Evolutionary conservation across 179 eudicot species (phyloP), one percentile per base, ranked within the genome.

Genomic region (Beta macrorhiza): DNA sequence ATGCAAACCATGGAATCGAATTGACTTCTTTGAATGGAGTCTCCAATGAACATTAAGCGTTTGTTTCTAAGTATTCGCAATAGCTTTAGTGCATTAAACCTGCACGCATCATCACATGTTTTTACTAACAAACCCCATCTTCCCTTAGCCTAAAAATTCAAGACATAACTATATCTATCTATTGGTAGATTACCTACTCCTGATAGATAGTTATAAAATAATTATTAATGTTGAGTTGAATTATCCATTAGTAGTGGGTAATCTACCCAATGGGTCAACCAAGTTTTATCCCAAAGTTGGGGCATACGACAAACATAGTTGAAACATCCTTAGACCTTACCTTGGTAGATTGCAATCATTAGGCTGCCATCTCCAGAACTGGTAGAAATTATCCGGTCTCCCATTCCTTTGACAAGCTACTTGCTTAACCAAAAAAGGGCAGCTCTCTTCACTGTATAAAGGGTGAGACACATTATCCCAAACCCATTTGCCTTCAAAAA

Each of bases 281-380:
- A 25, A 25, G 25, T 25, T 25, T 25, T 25, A 25, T 25, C 25
- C 25, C 25, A 47, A 49, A 49, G n/a, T 70, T 15, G n/a, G 45
- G 22, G 5, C 9, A 61, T 19, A 61, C 65, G 5, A n/a, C 9
- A 59, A 15, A 0, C 3, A 6, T 15, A 42, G 52, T 42, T 1
- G 61, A 16, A 56, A n/a, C 19, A 22, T 45, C 7, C 63, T n/a
- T n/a, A n/a, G n/a, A n/a, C n/a, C n/a, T 45, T 88, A 95, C 99
- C 96, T 94, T 51, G 99, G 99, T 70, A 95, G 81, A 74, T 92
- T 92, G 87, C 99, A 95, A 72, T 85, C 89, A 83, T 86, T 67
- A 63, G 99, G 99, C 83, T 92, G 94, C 99, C 99, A 95, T 77
- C 88, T 91, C 99, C 99, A 94, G 76, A 87, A 89, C 90, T 94